These are phyloP conservation scores for Colletotrichum chrysophilum DNA, from an alignment of 2,329 filamentous ascomycete genomes.

Conservation along the genomic window DNA sequence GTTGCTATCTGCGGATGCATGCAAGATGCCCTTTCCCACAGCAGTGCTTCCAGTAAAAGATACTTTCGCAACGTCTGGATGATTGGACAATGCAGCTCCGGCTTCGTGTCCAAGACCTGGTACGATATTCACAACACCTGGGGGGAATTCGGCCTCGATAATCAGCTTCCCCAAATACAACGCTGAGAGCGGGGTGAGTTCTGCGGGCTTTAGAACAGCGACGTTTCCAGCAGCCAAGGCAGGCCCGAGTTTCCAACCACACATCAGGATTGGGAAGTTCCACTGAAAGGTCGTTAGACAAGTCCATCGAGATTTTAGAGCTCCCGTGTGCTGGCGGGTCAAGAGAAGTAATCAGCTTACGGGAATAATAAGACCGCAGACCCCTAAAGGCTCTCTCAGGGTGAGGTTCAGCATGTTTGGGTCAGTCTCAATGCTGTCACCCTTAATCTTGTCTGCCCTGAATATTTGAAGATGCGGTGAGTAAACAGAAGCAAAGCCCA, in stretches of 20 bases:
- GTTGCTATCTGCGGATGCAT: background rate
- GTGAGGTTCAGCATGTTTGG: background rate
- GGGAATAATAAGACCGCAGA: background rate
- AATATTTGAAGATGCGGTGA: background rate
- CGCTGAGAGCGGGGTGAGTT: background rate
- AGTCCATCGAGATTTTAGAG: background rate
- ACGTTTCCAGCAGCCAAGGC: background rate
- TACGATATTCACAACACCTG: background rate
- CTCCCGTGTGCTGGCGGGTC: background rate
- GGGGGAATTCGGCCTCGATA: background rate
- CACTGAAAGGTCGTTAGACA: background rate
- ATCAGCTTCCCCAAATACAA: background rate
- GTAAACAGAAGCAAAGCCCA: background rate
- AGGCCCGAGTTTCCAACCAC: background rate
- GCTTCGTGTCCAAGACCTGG: background rate
- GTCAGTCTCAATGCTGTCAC: background rate
- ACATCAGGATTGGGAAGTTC: background rate
- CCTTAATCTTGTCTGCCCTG: background rate
- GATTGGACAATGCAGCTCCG: background rate
- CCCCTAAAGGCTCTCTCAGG: background rate
- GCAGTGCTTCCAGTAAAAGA: background rate
- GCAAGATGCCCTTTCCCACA: background rate
- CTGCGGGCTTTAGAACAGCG: background rate
- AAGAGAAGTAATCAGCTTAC: background rate
- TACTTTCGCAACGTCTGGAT: background rate